Conservation (phyloP, 1,139 yeast genomes). For the Arxiozyma telluris region DNA sequence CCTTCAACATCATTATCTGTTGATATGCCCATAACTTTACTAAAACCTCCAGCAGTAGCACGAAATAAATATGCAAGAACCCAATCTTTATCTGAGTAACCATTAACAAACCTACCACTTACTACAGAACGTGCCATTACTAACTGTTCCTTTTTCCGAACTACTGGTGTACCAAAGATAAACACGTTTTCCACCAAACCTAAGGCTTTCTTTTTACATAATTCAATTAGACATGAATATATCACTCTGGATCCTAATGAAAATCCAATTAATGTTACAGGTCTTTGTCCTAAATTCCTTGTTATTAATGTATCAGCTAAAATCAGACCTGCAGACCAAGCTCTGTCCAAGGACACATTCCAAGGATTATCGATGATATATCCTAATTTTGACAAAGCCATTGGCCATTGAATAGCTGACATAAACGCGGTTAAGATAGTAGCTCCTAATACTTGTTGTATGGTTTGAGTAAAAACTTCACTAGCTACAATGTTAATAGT, state of each 20-base stretch:
- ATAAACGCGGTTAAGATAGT: conserved; percentile 86
- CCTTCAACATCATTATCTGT: conserved; percentile 57
- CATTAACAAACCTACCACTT: conserved; percentile 83
- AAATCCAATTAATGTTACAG: conserved; percentile 87
- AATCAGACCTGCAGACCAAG: conserved; percentile 92
- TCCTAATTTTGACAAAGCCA: conserved; percentile 81
- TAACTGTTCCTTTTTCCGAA: conserved; percentile 69
- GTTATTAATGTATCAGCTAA: conserved; percentile 84
- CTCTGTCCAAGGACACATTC: conserved; percentile 94
- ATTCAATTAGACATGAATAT: conserved; percentile 78
- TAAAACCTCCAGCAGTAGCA: conserved; percentile 92
- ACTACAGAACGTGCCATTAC: conserved; percentile 78
- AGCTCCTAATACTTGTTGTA: conserved; percentile 90
- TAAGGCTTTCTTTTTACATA: conserved; percentile 76
- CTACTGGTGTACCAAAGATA: conserved; percentile 82
- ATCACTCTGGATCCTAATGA: conserved; percentile 91
- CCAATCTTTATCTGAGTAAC: conserved; percentile 92
- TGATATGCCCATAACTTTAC: conserved; percentile 82
- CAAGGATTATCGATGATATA: conserved; percentile 94
- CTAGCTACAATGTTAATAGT: conserved; percentile 89
- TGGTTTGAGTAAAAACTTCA: conserved; percentile 84
- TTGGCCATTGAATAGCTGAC: conserved; percentile 92
- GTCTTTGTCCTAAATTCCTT: conserved; percentile 85
- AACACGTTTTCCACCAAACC: conserved; percentile 88
- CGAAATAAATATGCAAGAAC: conserved; percentile 87